Base-by-base conservation (phyloP, 805 yeast species). In the Saturnispora sekii region DNA sequence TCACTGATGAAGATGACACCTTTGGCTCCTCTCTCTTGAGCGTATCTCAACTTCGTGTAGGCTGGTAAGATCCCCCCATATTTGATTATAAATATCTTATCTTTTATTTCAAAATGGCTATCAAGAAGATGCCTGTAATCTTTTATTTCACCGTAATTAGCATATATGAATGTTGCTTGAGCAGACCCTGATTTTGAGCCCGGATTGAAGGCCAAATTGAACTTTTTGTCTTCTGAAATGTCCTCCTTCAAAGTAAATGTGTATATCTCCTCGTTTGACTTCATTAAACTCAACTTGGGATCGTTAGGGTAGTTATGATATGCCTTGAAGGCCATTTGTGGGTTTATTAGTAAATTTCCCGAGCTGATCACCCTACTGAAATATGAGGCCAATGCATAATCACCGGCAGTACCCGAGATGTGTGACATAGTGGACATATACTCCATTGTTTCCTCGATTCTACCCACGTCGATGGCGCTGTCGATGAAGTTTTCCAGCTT, bases 401-500 rank as follows among this genome's bases (percentile, higher is more conserved):
- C 96, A 15, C 95, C 97, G 12, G 77, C 74, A 2, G 97, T 81
- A 3, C 97, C 97, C 0, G 96, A 78, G 51, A 82, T 63, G 59
- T 88, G 97, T 3, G 95, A 87, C 78, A 87, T 77, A 7, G 84
- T 74, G 26, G 89, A 78, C 18, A 87, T 58, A 54, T 84, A 85
- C 52, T 84, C 83, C 46, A 83, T 56, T 50, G 80, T 77, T 38
- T 76, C 79, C 54, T 79, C 79, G 61, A 90, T 67, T 17, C 75
- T 61, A 18, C 74, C 70, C 6, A 69, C 60, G 54, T 78, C 83
- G 29, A 85, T 66, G 37, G 73, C 69, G n/a, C 63, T 60, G 30
- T 66, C 65, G 7, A 83, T 67, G 40, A 73, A 73, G 5, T 66
- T 65, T 12, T 70, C 61, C 38, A 89, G 62, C 44, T 68, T 68